Evolutionary conservation across 179 eudicot genomes (phyloP).

Genomic region (Beta macrorhiza): DNA sequence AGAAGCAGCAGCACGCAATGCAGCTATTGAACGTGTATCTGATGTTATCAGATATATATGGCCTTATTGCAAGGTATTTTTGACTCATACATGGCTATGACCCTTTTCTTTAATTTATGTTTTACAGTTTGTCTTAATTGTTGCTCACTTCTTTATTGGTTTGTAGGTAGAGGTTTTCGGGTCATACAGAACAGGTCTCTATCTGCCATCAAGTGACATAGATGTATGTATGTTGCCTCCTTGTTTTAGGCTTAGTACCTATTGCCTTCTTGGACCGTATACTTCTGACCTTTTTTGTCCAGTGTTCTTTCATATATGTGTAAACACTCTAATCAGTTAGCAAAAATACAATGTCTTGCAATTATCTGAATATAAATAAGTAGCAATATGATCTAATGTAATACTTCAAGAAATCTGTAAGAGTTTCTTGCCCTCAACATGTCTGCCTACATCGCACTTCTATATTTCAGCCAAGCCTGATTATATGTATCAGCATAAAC

Average conservation of each 20-base stretch:
- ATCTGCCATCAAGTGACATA: constrained; percentile 93
- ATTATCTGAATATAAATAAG: background rate
- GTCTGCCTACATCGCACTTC: background rate
- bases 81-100: background rate
- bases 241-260: constrained; percentile 5
- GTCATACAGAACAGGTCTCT: constrained; percentile 90
- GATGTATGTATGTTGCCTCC: constrained; percentile 62
- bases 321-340: background rate
- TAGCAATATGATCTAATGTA: background rate
- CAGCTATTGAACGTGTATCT: constrained; percentile 69
- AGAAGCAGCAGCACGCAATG: constrained; percentile 63
- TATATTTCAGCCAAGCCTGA: background rate
- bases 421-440: background rate
- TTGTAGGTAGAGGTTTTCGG: constrained; percentile 95
- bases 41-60: constrained; percentile 85
- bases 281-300: background rate
- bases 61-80: constrained; percentile 76
- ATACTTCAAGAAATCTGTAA: background rate
- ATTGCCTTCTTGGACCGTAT: background rate
- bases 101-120: background rate
- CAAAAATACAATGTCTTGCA: background rate
- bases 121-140: too few relatives aligned
- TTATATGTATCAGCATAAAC: background rate
- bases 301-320: background rate
- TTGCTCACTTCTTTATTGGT: background rate